A percentile compares a stretch with the other conserved stretches of the same genome.
phyloP scores from a whole-genome alignment of 2,329 filamentous ascomycete species.

The Stachybotrys elegans region DNA sequence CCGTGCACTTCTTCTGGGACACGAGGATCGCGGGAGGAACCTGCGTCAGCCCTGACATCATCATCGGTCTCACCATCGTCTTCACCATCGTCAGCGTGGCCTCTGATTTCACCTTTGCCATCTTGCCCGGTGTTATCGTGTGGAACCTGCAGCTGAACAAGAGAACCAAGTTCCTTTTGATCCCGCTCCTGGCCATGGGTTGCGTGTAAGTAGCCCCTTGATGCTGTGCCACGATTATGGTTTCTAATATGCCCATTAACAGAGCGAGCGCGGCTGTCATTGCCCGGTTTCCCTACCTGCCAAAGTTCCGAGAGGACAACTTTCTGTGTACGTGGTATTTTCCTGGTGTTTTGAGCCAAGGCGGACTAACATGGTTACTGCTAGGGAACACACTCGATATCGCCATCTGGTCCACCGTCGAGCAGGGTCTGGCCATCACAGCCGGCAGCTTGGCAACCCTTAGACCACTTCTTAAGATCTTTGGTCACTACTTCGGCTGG shows the following conservation, averaged over 20 bases:
- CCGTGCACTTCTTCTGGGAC: slow-evolving; percentile 23
- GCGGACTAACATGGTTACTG: background rate
- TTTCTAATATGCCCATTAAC: no score
- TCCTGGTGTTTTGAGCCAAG: background rate
- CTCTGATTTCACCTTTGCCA: slow-evolving; percentile 41
- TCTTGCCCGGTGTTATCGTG: slow-evolving; percentile 47
- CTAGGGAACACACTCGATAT: slow-evolving; percentile 30
- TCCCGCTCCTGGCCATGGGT: slow-evolving; percentile 48
- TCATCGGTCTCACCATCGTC: slow-evolving; percentile 42
- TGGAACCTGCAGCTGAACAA: slow-evolving; percentile 45
- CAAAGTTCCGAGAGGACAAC: slow-evolving; percentile 26
- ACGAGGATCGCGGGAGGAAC: slow-evolving; percentile 13
- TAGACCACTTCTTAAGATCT: slow-evolving; percentile 29
- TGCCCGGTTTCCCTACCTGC: slow-evolving; percentile 29
- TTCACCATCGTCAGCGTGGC: slow-evolving; percentile 40
- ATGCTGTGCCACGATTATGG: background rate
- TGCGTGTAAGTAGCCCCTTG: slow-evolving; percentile 31
- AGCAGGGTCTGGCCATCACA: slow-evolving; percentile 38
- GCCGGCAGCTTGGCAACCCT: slow-evolving; percentile 37
- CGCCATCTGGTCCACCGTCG: slow-evolving; percentile 40
- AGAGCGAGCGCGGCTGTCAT: slow-evolving; percentile 35
- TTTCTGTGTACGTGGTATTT: slow-evolving; percentile 28
- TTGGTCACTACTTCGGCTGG: slow-evolving; percentile 14
- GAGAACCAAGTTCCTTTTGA: slow-evolving; percentile 42
- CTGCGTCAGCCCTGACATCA: slow-evolving; percentile 27